Evolutionary conservation across 169 alveolate genomes (phyloP).

Genomic region (Cryptosporidium sp.): DNA sequence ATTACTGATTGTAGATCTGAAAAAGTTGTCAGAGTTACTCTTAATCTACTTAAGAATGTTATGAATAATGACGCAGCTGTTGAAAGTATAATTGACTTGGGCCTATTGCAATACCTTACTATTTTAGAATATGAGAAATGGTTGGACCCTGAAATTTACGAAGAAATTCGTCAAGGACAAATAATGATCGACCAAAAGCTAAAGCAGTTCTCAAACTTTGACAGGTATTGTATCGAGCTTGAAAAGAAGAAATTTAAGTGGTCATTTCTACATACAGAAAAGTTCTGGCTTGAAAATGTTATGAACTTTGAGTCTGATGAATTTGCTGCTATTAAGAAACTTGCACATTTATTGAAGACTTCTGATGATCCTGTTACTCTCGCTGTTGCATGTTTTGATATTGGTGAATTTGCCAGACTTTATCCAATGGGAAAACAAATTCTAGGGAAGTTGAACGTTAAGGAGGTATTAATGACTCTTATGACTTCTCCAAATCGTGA

Average conservation of each 20-base stretch:
- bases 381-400: slow-evolving; percentile 90
- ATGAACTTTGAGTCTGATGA: slow-evolving; percentile 86
- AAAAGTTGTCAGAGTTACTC: slow-evolving; percentile 78
- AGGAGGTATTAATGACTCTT: slow-evolving; percentile 86
- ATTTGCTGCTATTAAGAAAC: slow-evolving; percentile 83
- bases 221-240: slow-evolving; percentile 84
- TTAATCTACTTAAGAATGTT: slow-evolving; percentile 66
- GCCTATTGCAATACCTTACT: slow-evolving; percentile 77
- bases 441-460: slow-evolving; percentile 86
- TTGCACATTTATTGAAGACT: slow-evolving; percentile 83
- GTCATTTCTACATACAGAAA: slow-evolving; percentile 87
- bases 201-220: slow-evolving; percentile 82
- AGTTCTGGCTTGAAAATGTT: slow-evolving; percentile 85
- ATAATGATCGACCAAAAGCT: slow-evolving; percentile 82
- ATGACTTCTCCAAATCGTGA: slow-evolving; percentile 88
- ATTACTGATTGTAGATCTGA: slow-evolving; percentile 84
- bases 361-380: slow-evolving; percentile 84
- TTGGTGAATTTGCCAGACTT: slow-evolving; percentile 90
- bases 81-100: slow-evolving; percentile 72
- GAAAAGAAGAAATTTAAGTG: slow-evolving; percentile 84
- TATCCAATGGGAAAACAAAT: slow-evolving; percentile 89
- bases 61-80: slow-evolving; percentile 71
- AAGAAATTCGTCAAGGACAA: slow-evolving; percentile 83
- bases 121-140: slow-evolving; percentile 87
- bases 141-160: slow-evolving; percentile 87